These are phyloP conservation scores for Backusella morwellensis DNA, from an alignment of 192 early-diverging fungal genomes.

Conservation along the genomic window DNA sequence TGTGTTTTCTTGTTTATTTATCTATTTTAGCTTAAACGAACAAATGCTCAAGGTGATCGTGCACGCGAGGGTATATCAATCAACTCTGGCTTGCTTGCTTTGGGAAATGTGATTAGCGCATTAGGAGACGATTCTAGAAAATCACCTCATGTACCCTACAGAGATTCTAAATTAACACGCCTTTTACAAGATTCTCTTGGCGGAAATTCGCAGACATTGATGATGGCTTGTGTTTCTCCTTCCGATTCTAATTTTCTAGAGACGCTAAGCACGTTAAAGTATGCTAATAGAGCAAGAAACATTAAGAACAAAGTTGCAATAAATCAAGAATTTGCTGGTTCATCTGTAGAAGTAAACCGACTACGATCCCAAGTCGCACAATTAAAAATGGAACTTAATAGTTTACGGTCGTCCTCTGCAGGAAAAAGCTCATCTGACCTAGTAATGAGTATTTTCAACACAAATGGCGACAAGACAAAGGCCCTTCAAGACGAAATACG, in stretches of 20 bases:
- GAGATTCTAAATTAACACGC: constrained; percentile 95
- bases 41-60: constrained; percentile 87
- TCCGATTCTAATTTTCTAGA: constrained; percentile 84
- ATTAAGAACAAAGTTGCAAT: constrained; percentile 81
- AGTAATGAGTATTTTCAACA: background rate
- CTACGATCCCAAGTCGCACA: constrained; percentile 48
- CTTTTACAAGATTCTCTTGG: constrained; percentile 96
- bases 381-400: constrained; percentile 45
- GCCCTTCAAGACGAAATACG: constrained; percentile 30
- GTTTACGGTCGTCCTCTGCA: background rate
- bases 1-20: background rate
- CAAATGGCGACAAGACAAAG: background rate
- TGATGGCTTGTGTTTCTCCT: constrained; percentile 93
- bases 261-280: constrained; percentile 93
- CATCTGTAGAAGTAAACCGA: constrained; percentile 48
- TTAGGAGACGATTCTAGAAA: constrained; percentile 71
- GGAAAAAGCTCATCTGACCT: background rate
- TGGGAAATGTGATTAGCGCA: constrained; percentile 97
- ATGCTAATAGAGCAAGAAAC: constrained; percentile 93
- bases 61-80: constrained; percentile 96
- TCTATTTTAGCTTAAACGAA: constrained; percentile 70
- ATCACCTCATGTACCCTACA: constrained; percentile 84
- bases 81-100: constrained; percentile 93
- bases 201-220: constrained; percentile 90
- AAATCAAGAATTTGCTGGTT: constrained; percentile 49